phyloP scores from a whole-genome alignment of 2,329 filamentous ascomycete species.

The Alternaria panax region DNA sequence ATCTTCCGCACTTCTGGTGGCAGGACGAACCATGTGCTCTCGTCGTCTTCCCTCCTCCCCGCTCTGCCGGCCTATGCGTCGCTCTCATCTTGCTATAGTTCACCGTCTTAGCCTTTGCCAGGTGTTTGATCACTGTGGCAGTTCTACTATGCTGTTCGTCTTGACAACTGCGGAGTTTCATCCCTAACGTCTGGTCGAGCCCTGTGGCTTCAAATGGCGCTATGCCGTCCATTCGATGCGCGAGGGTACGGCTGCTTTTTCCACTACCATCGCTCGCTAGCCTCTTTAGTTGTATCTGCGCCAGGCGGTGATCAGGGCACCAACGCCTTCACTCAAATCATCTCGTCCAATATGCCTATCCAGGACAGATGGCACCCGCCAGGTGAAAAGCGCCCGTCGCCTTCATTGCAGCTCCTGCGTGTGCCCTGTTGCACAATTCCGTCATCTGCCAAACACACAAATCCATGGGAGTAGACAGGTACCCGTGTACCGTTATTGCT shows the following conservation, averaged over 20 bases:
- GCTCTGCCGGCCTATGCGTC: conserved; percentile 5
- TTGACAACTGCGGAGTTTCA: conserved; percentile 6
- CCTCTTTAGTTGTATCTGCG: conserved; percentile 6
- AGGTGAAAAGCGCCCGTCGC: not conserved
- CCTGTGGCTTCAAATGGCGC: conserved; percentile 4
- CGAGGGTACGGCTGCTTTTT: conserved; percentile 8
- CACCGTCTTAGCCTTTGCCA: conserved; percentile 2
- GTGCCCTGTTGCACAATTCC: not conserved
- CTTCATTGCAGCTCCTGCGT: not conserved
- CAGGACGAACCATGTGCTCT: conserved; percentile 7
- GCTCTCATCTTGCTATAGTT: conserved; percentile 2
- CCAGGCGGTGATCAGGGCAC: conserved; percentile 12
- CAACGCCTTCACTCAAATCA: conserved; percentile 2
- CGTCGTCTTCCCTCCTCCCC: conserved; percentile 1
- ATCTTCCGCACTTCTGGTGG: conserved; percentile 10
- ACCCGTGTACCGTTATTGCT: not conserved
- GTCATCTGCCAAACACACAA: not conserved
- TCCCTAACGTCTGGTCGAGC: conserved; percentile 2
- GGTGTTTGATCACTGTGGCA: conserved; percentile 10
- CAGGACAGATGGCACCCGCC: not conserved
- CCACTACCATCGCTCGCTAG: conserved; percentile 7
- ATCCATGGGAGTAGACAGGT: not conserved
- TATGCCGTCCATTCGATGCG: not conserved
- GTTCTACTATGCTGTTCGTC: conserved; percentile 1
- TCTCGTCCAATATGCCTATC: not conserved